phyloP scores from a whole-genome alignment of 208 protist species.

The Leishmania arabica region DNA sequence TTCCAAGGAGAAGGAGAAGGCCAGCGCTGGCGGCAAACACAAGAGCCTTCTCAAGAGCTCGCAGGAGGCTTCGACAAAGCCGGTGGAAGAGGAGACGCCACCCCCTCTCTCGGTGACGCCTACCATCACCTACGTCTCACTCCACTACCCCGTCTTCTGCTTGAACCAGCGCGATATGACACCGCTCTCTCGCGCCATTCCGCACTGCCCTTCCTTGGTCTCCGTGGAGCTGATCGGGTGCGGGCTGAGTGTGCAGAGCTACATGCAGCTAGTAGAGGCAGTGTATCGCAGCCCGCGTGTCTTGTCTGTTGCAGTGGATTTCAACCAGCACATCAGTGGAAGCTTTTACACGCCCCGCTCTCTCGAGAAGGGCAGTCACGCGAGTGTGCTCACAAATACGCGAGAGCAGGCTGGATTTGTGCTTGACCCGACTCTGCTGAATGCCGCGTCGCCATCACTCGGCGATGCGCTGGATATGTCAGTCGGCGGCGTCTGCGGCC shows the following conservation, averaged over 20 bases:
- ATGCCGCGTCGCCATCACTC: neutral
- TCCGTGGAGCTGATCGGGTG: constrained; percentile 81
- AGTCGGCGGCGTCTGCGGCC: neutral
- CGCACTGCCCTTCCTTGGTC: constrained; percentile 80
- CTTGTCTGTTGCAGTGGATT: constrained; percentile 72
- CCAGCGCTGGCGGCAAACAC: neutral
- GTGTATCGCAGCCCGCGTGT: constrained; percentile 76
- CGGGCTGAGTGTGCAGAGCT: constrained; percentile 76
- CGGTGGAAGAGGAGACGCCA: neutral
- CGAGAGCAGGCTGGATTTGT: constrained; percentile 22
- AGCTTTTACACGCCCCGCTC: neutral
- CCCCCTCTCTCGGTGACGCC: constrained; percentile 7
- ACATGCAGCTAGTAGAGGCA: constrained; percentile 83
- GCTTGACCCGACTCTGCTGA: constrained; percentile 26
- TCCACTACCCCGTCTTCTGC: constrained; percentile 80
- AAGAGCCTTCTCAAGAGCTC: constrained; percentile 12
- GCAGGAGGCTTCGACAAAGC: constrained; percentile 1
- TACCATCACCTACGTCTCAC: constrained; percentile 58
- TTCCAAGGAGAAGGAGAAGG: constrained; percentile 17
- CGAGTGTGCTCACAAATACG: neutral
- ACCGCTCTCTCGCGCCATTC: constrained; percentile 78
- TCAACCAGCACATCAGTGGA: constrained; percentile 47
- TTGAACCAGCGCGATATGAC: constrained; percentile 89
- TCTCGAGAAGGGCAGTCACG: neutral
- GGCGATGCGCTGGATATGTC: neutral